Evolutionary conservation across 768 basidiomycete species (phyloP).

Genomic region (Pleurotus sapidus): DNA sequence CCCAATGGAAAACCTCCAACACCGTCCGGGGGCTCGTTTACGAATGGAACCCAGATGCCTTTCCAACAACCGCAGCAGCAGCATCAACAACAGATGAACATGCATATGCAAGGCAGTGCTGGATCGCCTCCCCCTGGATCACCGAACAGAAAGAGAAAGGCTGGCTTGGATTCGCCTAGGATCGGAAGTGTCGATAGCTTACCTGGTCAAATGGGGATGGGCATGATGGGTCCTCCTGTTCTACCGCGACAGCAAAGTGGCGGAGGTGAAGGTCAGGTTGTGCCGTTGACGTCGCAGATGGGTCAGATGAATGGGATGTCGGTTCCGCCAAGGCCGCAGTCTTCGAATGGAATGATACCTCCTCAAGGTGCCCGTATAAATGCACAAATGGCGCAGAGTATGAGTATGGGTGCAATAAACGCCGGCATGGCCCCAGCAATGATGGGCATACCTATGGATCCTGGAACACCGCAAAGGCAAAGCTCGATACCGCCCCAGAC

Average conservation of each 20-base stretch:
- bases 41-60: slow-evolving; percentile 4
- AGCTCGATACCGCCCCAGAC: slow-evolving; percentile 21
- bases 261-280: neutral
- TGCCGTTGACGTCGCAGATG: neutral
- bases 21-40: neutral
- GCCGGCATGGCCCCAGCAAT: slow-evolving; percentile 9
- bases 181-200: slow-evolving; percentile 5
- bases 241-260: slow-evolving; percentile 9
- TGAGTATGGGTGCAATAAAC: slow-evolving; percentile 21
- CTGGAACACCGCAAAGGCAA: slow-evolving; percentile 24
- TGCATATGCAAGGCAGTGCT: slow-evolving; percentile 14
- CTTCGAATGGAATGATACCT: neutral
- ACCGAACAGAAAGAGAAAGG: slow-evolving; percentile 3
- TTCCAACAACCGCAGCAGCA: slow-evolving; percentile 9
- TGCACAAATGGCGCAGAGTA: slow-evolving; percentile 1
- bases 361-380: neutral
- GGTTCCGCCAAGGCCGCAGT: neutral
- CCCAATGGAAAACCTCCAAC: neutral
- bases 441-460: slow-evolving; percentile 10
- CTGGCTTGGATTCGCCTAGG: slow-evolving; percentile 8
- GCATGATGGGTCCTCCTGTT: slow-evolving; percentile 11
- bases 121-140: slow-evolving; percentile 12
- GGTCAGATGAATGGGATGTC: slow-evolving; percentile 1
- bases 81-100: neutral
- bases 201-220: neutral